Percentiles rank a stretch among this genome's conserved stretches.
Evolutionary conservation across 2,329 filamentous ascomycete species (phyloP).

Genomic region (Didymella keratinophila): DNA sequence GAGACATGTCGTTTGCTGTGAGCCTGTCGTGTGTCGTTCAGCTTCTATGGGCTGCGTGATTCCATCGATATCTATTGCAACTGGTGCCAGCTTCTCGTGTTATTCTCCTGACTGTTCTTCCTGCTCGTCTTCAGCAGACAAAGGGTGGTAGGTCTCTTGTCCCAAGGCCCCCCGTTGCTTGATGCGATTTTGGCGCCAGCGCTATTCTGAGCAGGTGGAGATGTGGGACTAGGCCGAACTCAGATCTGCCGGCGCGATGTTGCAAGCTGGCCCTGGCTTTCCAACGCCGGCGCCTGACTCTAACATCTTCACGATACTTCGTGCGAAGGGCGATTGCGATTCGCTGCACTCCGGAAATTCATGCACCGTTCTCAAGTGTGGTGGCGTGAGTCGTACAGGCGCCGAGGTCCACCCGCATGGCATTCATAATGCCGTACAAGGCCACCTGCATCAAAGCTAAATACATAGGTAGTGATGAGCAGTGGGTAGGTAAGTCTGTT

Average conservation of each 20-base stretch:
- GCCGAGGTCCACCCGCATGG: background rate
- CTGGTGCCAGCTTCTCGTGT: background rate
- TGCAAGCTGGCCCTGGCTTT: slow-evolving; percentile 3
- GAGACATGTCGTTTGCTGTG: background rate
- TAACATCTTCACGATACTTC: slow-evolving; percentile 7
- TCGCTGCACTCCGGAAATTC: slow-evolving; percentile 12
- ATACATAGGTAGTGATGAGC: too few relatives aligned
- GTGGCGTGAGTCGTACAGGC: background rate
- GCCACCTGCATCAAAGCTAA: background rate
- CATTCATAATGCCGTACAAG: background rate
- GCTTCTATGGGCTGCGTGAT: background rate
- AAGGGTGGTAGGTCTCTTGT: slow-evolving; percentile 1
- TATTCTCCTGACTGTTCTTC: background rate
- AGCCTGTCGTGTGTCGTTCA: background rate
- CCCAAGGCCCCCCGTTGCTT: slow-evolving; percentile 19
- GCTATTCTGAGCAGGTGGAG: slow-evolving; percentile 16
- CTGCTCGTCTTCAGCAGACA: background rate
- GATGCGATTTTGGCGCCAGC: slow-evolving; percentile 20
- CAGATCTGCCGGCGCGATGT: slow-evolving; percentile 17
- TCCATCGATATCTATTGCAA: background rate
- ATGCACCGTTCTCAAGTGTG: background rate
- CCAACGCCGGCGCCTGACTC: slow-evolving; percentile 6
- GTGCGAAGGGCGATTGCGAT: background rate
- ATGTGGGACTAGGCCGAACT: slow-evolving; percentile 20
- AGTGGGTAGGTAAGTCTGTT: background rate